phyloP scores from a whole-genome alignment of 2,329 filamentous ascomycete genomes.

The Penicillium expansum region DNA sequence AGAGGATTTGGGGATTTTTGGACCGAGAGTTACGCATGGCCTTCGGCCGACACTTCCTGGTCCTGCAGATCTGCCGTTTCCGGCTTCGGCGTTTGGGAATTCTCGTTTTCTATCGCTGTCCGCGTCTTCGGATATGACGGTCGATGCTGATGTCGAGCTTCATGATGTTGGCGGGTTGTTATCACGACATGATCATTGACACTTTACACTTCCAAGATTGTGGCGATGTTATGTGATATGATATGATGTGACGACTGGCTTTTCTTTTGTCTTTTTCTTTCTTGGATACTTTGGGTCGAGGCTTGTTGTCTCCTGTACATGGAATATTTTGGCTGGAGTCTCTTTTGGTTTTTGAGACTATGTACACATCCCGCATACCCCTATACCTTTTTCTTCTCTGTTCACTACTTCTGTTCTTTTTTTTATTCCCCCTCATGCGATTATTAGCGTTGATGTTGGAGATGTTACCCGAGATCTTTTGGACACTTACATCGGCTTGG shows the following conservation, averaged over 20 bases:
- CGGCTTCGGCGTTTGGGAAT: background rate
- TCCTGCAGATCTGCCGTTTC: background rate
- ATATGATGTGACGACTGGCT: background rate
- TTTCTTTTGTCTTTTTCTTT: background rate
- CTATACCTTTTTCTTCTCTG: background rate
- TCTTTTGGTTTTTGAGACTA: background rate
- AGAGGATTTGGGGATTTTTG: conserved; percentile 34
- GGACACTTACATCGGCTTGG: background rate
- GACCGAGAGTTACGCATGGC: background rate
- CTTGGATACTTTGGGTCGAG: background rate
- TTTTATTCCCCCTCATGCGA: conserved; percentile 10
- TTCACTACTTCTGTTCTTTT: background rate
- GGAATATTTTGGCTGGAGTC: background rate
- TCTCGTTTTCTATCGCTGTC: background rate
- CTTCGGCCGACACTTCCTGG: background rate
- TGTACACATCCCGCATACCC: background rate
- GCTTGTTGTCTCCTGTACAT: background rate
- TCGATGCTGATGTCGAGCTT: conserved; percentile 32
- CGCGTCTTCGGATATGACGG: conserved; percentile 17
- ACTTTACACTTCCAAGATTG: background rate
- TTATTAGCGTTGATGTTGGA: conserved; percentile 17
- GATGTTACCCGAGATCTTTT: background rate
- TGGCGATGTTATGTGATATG: background rate
- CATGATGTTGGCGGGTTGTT: conserved; percentile 47
- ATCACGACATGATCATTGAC: conserved; percentile 4